Evolutionary conservation across 768 basidiomycete species (phyloP).

Genomic region (Tephrocybe sp.): DNA sequence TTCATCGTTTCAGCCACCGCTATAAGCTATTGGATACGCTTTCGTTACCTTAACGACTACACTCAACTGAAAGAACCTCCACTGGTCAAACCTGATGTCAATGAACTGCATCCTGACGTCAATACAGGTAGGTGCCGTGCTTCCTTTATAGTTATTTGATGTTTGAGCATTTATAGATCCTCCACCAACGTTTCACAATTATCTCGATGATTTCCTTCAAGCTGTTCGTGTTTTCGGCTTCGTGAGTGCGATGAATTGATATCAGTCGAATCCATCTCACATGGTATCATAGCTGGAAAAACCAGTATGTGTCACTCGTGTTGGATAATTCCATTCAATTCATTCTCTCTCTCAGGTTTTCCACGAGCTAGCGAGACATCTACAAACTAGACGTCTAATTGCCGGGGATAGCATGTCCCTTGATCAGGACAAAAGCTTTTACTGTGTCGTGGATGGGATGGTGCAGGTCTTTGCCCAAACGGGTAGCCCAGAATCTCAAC

Average conservation of each 20-base stretch:
- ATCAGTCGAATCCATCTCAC: background rate
- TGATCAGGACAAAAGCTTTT: conserved; percentile 92
- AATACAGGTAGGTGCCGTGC: conserved; percentile 49
- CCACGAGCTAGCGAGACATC: conserved; percentile 93
- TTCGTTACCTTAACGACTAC: conserved; percentile 75
- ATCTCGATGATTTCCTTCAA: conserved; percentile 94
- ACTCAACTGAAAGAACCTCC: conserved; percentile 80
- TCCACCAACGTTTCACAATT: conserved; percentile 86
- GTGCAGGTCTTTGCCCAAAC: conserved; percentile 90
- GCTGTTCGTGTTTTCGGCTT: conserved; percentile 98
- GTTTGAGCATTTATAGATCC: conserved; percentile 41
- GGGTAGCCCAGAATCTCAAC: conserved; percentile 44
- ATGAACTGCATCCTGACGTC: conserved; percentile 90
- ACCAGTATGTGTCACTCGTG: conserved; percentile 56
- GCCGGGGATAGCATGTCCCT: conserved; percentile 94
- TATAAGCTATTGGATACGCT: conserved; percentile 84
- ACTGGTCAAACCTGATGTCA: conserved; percentile 77
- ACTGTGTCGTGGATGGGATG: conserved; percentile 97
- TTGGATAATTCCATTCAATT: background rate
- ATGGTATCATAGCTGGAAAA: conserved; percentile 64
- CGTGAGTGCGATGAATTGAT: conserved; percentile 38
- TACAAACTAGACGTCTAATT: conserved; percentile 93
- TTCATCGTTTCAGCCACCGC: conserved; percentile 66
- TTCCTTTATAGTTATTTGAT: background rate
- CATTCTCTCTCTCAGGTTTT: conserved; percentile 66